phyloP scores from a whole-genome alignment of 345 rosid genomes.

The Pistacia atlantica region DNA sequence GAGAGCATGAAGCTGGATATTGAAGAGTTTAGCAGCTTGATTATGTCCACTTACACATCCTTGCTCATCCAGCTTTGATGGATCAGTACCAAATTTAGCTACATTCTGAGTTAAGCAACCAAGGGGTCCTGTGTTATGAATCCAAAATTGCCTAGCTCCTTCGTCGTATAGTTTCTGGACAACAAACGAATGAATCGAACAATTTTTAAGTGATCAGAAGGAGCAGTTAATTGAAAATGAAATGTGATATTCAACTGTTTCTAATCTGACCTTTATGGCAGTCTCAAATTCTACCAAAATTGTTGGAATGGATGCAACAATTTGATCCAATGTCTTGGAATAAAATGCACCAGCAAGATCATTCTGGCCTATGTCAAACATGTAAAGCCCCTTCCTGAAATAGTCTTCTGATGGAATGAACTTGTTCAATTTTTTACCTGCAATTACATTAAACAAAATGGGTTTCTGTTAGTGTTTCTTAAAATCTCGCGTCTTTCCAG shows the following conservation, averaged over 20 bases:
- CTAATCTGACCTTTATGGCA: conserved; percentile 59
- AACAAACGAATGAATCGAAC: not conserved
- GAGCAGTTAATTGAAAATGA: too few species aligned
- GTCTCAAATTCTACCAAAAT: conserved; percentile 70
- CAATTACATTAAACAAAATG: conserved; percentile 11
- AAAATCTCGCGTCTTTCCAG: too few species aligned
- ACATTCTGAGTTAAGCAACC: conserved; percentile 94
- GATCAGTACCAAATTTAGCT: conserved; percentile 80
- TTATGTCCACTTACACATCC: conserved; percentile 84
- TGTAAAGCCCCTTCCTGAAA: conserved; percentile 71
- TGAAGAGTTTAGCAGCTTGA: conserved; percentile 84
- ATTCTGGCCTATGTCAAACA: conserved; percentile 95
- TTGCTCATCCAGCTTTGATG: conserved; percentile 75
- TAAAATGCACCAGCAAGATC: conserved; percentile 97
- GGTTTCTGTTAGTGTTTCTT: not conserved
- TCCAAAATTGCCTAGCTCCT: conserved; percentile 92
- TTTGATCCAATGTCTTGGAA: conserved; percentile 81
- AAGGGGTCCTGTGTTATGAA: conserved; percentile 93
- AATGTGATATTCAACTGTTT: not conserved
- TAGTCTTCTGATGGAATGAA: conserved; percentile 71
- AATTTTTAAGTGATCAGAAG: not conserved
- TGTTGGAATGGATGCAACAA: conserved; percentile 72
- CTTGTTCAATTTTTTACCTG: conserved; percentile 56
- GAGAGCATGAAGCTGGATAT: conserved; percentile 86
- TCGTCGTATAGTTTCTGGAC: conserved; percentile 69